Conservation (phyloP, 495 filamentous ascomycete genomes). For the Hypoxylon crocopeplum region DNA sequence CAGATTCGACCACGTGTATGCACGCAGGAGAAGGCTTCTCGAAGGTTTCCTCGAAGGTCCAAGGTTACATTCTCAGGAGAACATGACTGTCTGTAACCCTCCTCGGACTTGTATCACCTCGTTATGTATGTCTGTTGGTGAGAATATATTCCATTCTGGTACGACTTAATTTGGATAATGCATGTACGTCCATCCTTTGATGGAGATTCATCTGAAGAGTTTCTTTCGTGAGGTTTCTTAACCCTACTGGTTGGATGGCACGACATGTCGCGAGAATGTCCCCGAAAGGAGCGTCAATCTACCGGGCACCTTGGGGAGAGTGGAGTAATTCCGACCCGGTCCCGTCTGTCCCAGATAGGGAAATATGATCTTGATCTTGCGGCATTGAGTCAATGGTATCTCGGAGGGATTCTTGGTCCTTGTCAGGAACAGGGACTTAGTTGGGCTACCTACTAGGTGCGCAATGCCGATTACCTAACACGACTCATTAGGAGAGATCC, state of each 20-base stretch:
- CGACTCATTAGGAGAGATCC: neutral
- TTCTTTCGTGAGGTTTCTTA: neutral
- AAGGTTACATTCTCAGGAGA: constrained; percentile 8
- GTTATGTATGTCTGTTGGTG: neutral
- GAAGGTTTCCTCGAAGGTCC: constrained; percentile 33
- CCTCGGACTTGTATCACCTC: constrained; percentile 10
- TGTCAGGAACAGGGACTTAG: constrained; percentile 20
- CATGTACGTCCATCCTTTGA: neutral
- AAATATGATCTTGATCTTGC: constrained; percentile 28
- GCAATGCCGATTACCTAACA: neutral
- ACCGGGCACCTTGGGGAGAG: neutral
- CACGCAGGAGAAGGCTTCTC: constrained; percentile 29
- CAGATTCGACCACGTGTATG: constrained; percentile 36
- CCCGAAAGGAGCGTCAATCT: constrained; percentile 2
- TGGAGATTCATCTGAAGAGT: constrained; percentile 4
- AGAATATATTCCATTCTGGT: constrained; percentile 4
- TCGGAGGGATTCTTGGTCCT: constrained; percentile 25
- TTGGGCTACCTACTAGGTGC: neutral
- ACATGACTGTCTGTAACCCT: constrained; percentile 25
- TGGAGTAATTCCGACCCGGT: constrained; percentile 12
- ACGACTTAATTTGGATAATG: constrained; percentile 25
- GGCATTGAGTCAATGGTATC: constrained; percentile 11
- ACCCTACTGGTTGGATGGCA: constrained; percentile 1
- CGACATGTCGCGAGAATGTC: constrained; percentile 6
- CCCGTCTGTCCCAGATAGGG: constrained; percentile 12